Evolutionary conservation across 257 asterid species (phyloP).

Genomic region (Nicotiana otophora): DNA sequence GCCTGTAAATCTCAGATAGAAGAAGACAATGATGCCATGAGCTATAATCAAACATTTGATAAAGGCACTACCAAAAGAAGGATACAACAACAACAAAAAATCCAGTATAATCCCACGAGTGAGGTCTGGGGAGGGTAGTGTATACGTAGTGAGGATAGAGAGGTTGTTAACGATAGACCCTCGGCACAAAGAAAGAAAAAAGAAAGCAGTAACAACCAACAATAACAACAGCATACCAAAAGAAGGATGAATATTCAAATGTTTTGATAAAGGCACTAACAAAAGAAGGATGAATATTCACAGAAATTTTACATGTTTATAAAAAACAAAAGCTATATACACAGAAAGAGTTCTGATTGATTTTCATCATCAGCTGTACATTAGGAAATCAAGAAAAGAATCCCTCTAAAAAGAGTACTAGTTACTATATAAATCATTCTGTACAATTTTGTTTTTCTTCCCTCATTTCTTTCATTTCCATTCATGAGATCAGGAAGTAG

Average conservation of each 20-base stretch:
- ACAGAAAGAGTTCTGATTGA: conserved; percentile 7
- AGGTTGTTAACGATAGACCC: too few species aligned
- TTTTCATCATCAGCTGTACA: conserved; percentile 11
- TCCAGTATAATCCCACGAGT: too few species aligned
- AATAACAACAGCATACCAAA: too few species aligned
- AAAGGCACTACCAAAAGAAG: background rate
- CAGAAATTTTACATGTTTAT: conserved; percentile 7
- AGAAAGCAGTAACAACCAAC: too few species aligned
- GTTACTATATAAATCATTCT: conserved; percentile 25
- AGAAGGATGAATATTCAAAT: too few species aligned
- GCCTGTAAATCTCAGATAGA: background rate
- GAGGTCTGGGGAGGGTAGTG: too few species aligned
- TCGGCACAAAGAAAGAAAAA: too few species aligned
- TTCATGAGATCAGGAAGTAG: conserved; percentile 87
- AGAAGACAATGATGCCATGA: background rate
- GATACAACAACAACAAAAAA: background rate
- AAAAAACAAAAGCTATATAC: background rate
- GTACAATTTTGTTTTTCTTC: conserved; percentile 49
- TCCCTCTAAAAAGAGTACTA: conserved; percentile 17
- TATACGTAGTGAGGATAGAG: too few species aligned
- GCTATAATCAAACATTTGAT: background rate
- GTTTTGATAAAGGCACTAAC: background rate
- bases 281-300: conserved; percentile 1
- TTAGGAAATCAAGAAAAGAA: conserved; percentile 18
- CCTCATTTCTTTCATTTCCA: conserved; percentile 68